phyloP scores from a whole-genome alignment of 1,284 basidiomycete genomes.

The Rhodotorula sp. region DNA sequence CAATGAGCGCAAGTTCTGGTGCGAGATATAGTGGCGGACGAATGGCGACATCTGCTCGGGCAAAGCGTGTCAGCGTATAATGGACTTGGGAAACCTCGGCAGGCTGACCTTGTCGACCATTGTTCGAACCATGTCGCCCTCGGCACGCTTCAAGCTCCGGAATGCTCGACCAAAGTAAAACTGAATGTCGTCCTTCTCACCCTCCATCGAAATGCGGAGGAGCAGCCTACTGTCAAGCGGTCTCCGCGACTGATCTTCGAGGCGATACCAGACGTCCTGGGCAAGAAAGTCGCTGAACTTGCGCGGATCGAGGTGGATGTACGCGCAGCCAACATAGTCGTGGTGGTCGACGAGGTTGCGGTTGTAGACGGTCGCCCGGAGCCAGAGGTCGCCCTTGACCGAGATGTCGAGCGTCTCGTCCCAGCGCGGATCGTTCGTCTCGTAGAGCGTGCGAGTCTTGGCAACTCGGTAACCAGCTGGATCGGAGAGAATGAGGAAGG shows the following conservation, averaged over 20 bases:
- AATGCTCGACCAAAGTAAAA: slow-evolving; percentile 98
- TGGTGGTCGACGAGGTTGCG: slow-evolving; percentile 66
- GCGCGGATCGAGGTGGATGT: slow-evolving; percentile 85
- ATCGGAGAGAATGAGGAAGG: slow-evolving; percentile 92
- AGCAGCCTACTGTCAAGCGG: slow-evolving; percentile 63
- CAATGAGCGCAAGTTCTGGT: slow-evolving; percentile 47
- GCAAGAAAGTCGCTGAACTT: slow-evolving; percentile 85
- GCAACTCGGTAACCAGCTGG: slow-evolving; percentile 84
- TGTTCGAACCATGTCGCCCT: slow-evolving; percentile 92
- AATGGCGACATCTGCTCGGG: slow-evolving; percentile 81
- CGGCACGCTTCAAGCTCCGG: slow-evolving; percentile 87
- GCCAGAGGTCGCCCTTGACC: slow-evolving; percentile 76
- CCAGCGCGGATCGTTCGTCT: slow-evolving; percentile 86
- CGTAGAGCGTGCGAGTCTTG: slow-evolving; percentile 95
- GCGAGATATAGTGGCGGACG: slow-evolving; percentile 84
- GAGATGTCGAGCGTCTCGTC: slow-evolving; percentile 96
- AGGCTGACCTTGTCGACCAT: slow-evolving; percentile 88
- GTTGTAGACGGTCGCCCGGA: slow-evolving; percentile 92
- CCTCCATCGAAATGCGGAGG: slow-evolving; percentile 93
- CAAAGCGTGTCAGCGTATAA: not conserved
- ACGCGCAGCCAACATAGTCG: slow-evolving; percentile 71
- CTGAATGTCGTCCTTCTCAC: slow-evolving; percentile 87
- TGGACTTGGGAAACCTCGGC: too few species aligned
- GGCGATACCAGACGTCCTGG: slow-evolving; percentile 87
- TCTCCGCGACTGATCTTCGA: slow-evolving; percentile 58